phyloP scores from a whole-genome alignment of 2,329 filamentous ascomycete genomes.

The Pezicula radicicola region DNA sequence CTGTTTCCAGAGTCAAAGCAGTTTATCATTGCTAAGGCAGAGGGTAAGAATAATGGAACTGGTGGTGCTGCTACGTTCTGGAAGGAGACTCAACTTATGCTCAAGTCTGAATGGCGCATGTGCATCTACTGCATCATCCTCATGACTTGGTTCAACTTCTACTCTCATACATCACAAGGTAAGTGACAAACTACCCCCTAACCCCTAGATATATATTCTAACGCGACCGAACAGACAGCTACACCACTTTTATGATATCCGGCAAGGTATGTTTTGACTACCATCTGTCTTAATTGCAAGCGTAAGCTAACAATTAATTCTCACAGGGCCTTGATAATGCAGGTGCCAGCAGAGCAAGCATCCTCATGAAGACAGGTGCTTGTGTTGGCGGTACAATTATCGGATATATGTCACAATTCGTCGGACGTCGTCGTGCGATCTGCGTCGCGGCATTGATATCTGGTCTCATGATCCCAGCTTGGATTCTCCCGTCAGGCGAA shows the following conservation, averaged over 20 bases:
- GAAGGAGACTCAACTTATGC: constrained; percentile 65
- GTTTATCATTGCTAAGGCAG: constrained; percentile 68
- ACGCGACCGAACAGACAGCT: constrained; percentile 65
- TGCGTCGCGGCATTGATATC: constrained; percentile 56
- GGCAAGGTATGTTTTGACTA: constrained; percentile 53
- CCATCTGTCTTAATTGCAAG: no score
- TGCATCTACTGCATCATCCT: constrained; percentile 73
- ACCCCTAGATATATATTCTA: neutral
- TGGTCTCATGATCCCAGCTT: constrained; percentile 76
- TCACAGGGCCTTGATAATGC: constrained; percentile 45
- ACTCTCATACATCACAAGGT: constrained; percentile 78
- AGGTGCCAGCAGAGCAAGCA: constrained; percentile 65
- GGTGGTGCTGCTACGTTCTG: constrained; percentile 55
- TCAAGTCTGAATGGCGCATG: constrained; percentile 71
- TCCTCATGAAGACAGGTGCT: constrained; percentile 58
- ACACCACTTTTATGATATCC: constrained; percentile 65
- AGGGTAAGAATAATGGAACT: constrained; percentile 57
- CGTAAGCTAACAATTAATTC: no score
- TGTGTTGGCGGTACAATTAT: constrained; percentile 61
- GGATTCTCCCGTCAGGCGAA: constrained; percentile 59
- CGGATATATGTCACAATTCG: constrained; percentile 64
- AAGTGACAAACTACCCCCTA: constrained; percentile 32
- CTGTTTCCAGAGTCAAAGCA: constrained; percentile 73
- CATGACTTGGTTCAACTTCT: constrained; percentile 68
- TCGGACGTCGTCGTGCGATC: constrained; percentile 66